phyloP scores from a whole-genome alignment of 1,284 basidiomycete genomes.

The Leccinum subrobustum region DNA sequence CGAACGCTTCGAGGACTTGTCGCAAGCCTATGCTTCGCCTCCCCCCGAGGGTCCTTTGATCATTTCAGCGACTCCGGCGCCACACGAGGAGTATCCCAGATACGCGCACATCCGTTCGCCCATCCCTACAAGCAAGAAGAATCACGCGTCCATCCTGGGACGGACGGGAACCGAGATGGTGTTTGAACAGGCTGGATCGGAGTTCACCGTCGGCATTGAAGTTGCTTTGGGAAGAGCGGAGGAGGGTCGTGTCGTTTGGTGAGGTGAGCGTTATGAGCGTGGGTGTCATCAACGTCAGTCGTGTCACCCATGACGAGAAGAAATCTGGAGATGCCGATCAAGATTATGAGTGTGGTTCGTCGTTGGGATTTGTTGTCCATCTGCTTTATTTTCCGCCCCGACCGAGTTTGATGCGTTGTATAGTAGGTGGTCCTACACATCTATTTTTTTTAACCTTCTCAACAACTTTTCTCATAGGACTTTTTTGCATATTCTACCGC shows the following conservation, averaged over 20 bases:
- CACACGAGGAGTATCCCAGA: slow-evolving; percentile 26
- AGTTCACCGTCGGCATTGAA: slow-evolving; percentile 32
- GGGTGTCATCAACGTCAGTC: not conserved
- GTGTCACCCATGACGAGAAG: not conserved
- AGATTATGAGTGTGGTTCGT: no score
- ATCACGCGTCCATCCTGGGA: slow-evolving; percentile 12
- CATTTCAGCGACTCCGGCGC: slow-evolving; percentile 15
- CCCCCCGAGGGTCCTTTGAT: slow-evolving; percentile 31
- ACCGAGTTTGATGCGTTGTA: no score
- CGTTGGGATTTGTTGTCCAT: no score
- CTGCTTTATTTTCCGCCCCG: no score
- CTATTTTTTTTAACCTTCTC: not conserved
- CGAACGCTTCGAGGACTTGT: slow-evolving; percentile 28
- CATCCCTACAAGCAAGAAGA: slow-evolving; percentile 14
- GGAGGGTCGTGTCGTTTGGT: slow-evolving; percentile 33
- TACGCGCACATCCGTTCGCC: slow-evolving; percentile 28
- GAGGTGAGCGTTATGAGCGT: slow-evolving; percentile 7
- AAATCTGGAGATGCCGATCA: slow-evolving; percentile 8
- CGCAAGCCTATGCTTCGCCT: slow-evolving; percentile 30
- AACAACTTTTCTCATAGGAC: not conserved
- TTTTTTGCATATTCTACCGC: not conserved
- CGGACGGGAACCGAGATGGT: slow-evolving; percentile 22
- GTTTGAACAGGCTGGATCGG: slow-evolving; percentile 31
- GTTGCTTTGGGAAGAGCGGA: slow-evolving; percentile 35
- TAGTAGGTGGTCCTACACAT: not conserved